Base-by-base conservation (phyloP, 352 stramenopile species). In the Globisporangium middletonii region DNA sequence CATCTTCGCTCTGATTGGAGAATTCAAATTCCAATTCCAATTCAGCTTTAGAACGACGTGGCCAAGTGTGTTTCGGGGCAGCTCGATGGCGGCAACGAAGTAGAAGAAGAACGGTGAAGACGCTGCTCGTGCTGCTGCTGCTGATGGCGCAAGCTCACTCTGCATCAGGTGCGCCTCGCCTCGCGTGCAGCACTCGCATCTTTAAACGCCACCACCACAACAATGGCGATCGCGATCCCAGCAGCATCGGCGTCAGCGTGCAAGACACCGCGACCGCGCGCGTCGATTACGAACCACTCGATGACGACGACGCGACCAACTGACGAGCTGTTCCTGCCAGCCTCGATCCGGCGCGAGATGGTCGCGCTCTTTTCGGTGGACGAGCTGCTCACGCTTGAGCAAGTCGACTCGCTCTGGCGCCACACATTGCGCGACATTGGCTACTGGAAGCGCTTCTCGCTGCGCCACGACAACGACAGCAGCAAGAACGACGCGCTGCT, bases 301-400 rank as follows among this genome's bases (percentile, higher is more conserved):
- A 45, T 19, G 33, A 38, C 33, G 0, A 12, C 33, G 6, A 9
- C 33, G 1, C 4, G 33, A 38, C 33, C 41, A 45, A n/a, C 41
- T 3, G 15, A 28, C 11, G 46, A 65, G 38, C 28, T 60, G 48
- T 44, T 55, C 18, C 54, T 79, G 53, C 72, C 72, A 8, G 62
- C 69, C 5, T 55, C 63, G 7, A 55, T 77, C 37, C 60, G 63
- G 19, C 60, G 58, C 35, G 67, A 85, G 55, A 69, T 89, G 53
- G 28, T 86, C 23, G 50, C 50, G n/a, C 83, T 75, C 50, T 74
- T 88, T 41, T 60, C 60, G n/a, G 47, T 76, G n/a, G 64, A 77
- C 15, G 77, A 86, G 41, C 47, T 86, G 48, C 60, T 89, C 23
- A 60, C 62, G 18, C 62, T 87, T n/a, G 79, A 88, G 45, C 51